A percentile compares a stretch with the other conserved stretches of the same genome.
phyloP scores from a whole-genome alignment of 225 moss, liverwort and hornwort genomes.

The Neckera pumila region DNA sequence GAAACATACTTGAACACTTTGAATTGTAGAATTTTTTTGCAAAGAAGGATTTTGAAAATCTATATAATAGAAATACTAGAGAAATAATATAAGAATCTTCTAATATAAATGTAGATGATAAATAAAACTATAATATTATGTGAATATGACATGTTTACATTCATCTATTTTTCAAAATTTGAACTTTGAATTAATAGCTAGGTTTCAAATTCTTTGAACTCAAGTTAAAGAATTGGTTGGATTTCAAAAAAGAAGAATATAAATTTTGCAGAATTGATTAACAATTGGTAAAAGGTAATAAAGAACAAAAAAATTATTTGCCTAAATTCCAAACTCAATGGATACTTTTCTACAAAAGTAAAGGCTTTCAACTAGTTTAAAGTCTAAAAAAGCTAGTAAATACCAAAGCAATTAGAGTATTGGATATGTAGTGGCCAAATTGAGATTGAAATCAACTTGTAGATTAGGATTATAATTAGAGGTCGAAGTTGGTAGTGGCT shows the following conservation, averaged over 20 bases:
- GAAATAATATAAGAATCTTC: background rate
- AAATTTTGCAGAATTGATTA: background rate
- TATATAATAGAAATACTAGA: background rate
- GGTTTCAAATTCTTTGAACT: background rate
- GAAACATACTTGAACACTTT: background rate
- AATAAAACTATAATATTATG: background rate
- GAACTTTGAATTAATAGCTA: background rate
- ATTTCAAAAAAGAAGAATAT: background rate
- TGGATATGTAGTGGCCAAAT: too few relatives aligned
- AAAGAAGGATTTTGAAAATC: background rate
- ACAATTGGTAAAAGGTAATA: too few relatives aligned
- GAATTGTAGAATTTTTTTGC: background rate
- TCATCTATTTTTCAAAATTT: background rate
- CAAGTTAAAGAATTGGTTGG: fast-evolving
- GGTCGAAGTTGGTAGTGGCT: fast-evolving
- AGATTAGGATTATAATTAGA: background rate
- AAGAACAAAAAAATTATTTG: too few relatives aligned
- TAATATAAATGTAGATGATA: background rate
- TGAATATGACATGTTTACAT: background rate
- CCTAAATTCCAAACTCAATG: background rate
- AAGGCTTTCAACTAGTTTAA: background rate
- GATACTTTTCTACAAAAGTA: background rate
- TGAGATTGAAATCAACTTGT: background rate
- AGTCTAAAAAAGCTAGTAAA: fast-evolving
- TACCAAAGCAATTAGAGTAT: fast-evolving